Conservation (phyloP, 169 alveolate species). For the Eimeria necatrix region DNA sequence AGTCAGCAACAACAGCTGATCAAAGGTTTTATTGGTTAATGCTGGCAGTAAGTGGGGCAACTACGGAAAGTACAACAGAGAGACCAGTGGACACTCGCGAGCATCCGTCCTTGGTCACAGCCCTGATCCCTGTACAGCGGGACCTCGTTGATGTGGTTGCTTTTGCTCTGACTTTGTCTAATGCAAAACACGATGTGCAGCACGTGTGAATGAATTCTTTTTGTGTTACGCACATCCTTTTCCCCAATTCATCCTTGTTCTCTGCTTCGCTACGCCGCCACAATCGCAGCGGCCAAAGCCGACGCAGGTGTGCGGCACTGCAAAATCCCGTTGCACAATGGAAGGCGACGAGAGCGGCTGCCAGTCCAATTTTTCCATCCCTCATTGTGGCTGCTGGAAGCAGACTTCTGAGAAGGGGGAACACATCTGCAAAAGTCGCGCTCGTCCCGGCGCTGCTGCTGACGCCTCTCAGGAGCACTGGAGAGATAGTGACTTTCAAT, state of each 20-base stretch:
- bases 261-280: background rate
- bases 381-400: too few species aligned
- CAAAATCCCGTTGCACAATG: background rate
- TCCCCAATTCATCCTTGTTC: background rate
- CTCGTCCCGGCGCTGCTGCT: too few species aligned
- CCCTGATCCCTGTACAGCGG: too few species aligned
- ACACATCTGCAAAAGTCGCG: too few species aligned
- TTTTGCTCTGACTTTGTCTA: background rate
- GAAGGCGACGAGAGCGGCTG: background rate
- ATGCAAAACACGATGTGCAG: background rate
- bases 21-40: too few species aligned
- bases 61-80: too few species aligned
- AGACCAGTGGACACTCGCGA: background rate
- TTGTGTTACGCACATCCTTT: background rate
- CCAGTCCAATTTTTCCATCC: too few species aligned
- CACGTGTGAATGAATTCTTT: background rate
- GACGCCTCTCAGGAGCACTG: too few species aligned
- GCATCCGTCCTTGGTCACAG: background rate
- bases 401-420: too few species aligned
- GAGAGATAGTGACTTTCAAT: too few species aligned
- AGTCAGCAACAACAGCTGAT: too few species aligned
- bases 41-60: too few species aligned
- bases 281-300: background rate
- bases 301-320: constrained; percentile 1
- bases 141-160: background rate